These are phyloP conservation scores for Chenopodium formosanum DNA, from an alignment of 148 eudicot genomes.

Conservation along the genomic window DNA sequence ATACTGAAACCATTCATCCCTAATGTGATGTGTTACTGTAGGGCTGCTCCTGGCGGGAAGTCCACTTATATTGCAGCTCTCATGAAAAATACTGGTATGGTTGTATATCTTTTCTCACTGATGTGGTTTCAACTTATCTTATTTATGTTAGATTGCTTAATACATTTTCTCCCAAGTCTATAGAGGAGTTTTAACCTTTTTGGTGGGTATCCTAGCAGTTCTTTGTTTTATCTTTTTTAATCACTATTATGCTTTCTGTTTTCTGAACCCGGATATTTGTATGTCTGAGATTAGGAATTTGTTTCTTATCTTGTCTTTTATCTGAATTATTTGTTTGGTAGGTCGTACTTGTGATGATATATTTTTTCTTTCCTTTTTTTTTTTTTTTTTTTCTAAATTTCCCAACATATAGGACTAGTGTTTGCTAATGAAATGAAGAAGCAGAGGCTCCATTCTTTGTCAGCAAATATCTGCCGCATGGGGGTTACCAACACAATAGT, in stretches of 20 bases:
- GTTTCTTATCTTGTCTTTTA: neutral
- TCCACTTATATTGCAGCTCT: slow-evolving; percentile 86
- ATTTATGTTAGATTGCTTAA: neutral
- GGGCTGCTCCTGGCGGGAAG: slow-evolving; percentile 99
- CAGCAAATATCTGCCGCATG: slow-evolving; percentile 82
- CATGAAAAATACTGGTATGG: slow-evolving; percentile 86
- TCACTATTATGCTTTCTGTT: neutral
- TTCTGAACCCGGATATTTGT: neutral
- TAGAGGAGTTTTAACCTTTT: too few species aligned
- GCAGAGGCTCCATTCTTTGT: slow-evolving; percentile 76
- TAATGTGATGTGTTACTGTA: slow-evolving; percentile 25
- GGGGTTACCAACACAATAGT: slow-evolving; percentile 91
- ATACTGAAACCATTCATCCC: neutral
- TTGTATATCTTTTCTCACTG: neutral
- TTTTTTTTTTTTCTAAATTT: neutral
- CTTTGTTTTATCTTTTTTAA: too few species aligned
- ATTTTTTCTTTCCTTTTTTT: neutral
- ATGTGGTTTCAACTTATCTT: neutral
- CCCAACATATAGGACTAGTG: slow-evolving; percentile 49
- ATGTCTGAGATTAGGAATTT: neutral
- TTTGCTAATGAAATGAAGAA: slow-evolving; percentile 93
- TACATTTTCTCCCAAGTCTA: neutral
- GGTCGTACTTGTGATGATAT: neutral
- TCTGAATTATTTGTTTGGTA: neutral
- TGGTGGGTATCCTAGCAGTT: too few species aligned